Evolutionary conservation across 2,329 filamentous ascomycete species (phyloP).

Genomic region (Cadophora sp.): DNA sequence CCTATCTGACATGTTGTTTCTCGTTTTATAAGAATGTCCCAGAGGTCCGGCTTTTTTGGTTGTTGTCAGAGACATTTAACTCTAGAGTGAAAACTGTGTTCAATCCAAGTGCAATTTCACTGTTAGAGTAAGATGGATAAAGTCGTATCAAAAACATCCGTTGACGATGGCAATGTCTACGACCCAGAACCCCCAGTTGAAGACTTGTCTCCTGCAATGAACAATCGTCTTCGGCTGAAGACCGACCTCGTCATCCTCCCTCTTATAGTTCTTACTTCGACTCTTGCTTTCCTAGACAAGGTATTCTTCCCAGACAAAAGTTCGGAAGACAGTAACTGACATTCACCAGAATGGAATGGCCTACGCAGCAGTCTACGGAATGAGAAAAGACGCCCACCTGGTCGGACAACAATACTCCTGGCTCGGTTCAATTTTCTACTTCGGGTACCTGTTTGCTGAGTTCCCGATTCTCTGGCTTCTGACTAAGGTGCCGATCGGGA

Average conservation of each 20-base stretch:
- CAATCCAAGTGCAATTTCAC: no score
- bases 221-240: not conserved
- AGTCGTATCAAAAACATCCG: not conserved
- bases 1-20: not conserved
- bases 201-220: not conserved
- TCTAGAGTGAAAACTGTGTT: no score
- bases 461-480: not conserved
- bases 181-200: not conserved
- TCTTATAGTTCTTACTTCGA: not conserved
- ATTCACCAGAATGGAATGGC: not conserved
- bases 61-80: not conserved
- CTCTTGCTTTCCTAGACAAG: conserved; percentile 4
- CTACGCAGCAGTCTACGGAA: not conserved
- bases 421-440: conserved; percentile 5
- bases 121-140: not conserved
- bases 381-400: not conserved
- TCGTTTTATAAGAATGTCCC: not conserved
- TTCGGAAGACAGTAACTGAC: no score
- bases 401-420: conserved; percentile 6
- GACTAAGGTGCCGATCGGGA: not conserved
- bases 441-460: not conserved
- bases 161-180: not conserved
- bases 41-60: not conserved
- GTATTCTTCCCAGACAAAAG: not conserved
- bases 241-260: conserved; percentile 1